Base-by-base conservation (phyloP, 306 rosid species). In the Prunus mira region DNA sequence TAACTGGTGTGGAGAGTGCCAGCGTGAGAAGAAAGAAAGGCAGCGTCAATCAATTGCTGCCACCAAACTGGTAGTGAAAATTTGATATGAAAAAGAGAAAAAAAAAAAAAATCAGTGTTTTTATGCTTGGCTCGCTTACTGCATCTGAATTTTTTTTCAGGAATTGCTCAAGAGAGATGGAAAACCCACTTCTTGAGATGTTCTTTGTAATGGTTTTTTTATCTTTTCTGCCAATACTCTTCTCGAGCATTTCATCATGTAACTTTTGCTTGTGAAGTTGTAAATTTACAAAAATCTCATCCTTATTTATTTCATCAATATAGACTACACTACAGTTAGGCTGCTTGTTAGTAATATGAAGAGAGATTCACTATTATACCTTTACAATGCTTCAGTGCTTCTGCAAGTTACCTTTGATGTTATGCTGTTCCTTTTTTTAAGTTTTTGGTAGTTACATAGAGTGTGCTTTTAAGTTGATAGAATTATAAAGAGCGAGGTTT, bases 1-100 rank as follows among this genome's bases (percentile, higher is more conserved):
- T 47, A 81, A 81, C 82, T 95, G 99, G 97, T 95, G 99, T 65
- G 97, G 91, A 75, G 96, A 92, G 66, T 95, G 99, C 87, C 86
- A 69, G 54, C 96, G 91, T 32, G 82, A 82, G 87, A 92, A 89
- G 82, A 88, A 79, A 79, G 96, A 92, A 70, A 84, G 90, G 78
- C 93, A 79, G 65, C 86, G 88, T 6, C 20, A 71, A 17, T 74
- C 96, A 6, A 72, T 92, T 64, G 85, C 83, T 14, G 89, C 92
- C 67, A 85, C 91, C 81, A 86, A 91, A 81, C 81, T 80, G 98
- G 98, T 91, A 84, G 34, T 45, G 45, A 63, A 58, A 18, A 65
- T 68, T 24, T 84, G 65, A 82, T n/a, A 18, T 25, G 72, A 63
- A 38, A 52, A 64, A 45, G 72, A 17, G 50, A 69, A 32, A 1